Percentiles rank a stretch among this genome's conserved stretches.
Evolutionary conservation across 768 basidiomycete genomes (phyloP).

Genomic region (Kwoniella sp.): DNA sequence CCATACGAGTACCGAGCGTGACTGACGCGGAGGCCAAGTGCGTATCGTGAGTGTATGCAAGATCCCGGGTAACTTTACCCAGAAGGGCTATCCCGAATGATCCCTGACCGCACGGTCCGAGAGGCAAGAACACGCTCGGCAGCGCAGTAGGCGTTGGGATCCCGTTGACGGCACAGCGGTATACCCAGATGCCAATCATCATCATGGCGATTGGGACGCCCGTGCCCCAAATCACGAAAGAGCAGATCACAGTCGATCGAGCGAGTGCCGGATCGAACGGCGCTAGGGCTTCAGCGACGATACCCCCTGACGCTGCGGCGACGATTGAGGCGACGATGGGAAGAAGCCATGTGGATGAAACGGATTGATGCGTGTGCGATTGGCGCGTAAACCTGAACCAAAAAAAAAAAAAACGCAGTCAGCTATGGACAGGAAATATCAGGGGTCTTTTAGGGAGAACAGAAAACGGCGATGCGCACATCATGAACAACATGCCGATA

Average conservation of each 20-base stretch:
- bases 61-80: slow-evolving; percentile 34
- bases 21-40: slow-evolving; percentile 16
- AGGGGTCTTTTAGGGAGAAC: no score
- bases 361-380: slow-evolving; percentile 62
- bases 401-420: neutral
- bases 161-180: slow-evolving; percentile 62
- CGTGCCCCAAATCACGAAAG: slow-evolving; percentile 61
- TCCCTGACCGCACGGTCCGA: slow-evolving; percentile 73
- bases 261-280: slow-evolving; percentile 61
- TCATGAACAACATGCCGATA: slow-evolving; percentile 67
- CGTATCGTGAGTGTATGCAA: slow-evolving; percentile 23
- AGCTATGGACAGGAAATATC: neutral
- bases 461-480: slow-evolving; percentile 61
- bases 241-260: slow-evolving; percentile 63
- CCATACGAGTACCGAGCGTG: slow-evolving; percentile 6
- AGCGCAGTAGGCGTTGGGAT: slow-evolving; percentile 27
- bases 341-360: slow-evolving; percentile 72
- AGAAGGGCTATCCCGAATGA: slow-evolving; percentile 55
- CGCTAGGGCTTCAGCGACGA: slow-evolving; percentile 63
- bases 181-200: slow-evolving; percentile 68
- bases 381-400: slow-evolving; percentile 64
- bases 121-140: slow-evolving; percentile 67
- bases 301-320: slow-evolving; percentile 68
- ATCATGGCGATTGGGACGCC: slow-evolving; percentile 68
- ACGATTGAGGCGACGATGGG: slow-evolving; percentile 76